Evolutionary conservation across 2,329 filamentous ascomycete genomes (phyloP).

Genomic region (Cadophora luteo-olivacea): DNA sequence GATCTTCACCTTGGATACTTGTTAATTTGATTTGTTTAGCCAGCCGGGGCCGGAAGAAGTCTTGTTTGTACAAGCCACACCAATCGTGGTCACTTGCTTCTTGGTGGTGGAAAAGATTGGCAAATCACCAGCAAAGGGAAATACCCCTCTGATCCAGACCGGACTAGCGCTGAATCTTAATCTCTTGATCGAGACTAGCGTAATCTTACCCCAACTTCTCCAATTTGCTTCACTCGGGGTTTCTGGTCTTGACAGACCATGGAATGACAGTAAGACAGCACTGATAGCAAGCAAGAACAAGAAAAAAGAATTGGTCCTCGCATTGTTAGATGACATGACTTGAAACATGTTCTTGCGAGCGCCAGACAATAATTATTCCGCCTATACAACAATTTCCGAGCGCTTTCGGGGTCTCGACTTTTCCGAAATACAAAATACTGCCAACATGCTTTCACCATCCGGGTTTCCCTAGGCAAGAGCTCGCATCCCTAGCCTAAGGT

Average conservation of each 20-base stretch:
- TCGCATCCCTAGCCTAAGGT: not conserved
- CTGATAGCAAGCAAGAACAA: not conserved
- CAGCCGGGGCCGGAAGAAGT: not conserved
- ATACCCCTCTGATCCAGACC: not conserved
- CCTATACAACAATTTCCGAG: not conserved
- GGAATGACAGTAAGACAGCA: too few relatives aligned
- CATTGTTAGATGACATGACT: not conserved
- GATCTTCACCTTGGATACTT: slow-evolving; percentile 8
- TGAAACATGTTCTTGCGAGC: not conserved
- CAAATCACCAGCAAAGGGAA: not conserved
- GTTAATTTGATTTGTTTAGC: slow-evolving; percentile 2
- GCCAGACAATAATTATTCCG: not conserved
- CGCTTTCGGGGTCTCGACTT: not conserved
- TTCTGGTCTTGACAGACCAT: not conserved
- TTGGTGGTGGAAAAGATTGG: not conserved
- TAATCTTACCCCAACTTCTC: not conserved
- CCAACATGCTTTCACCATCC: not conserved
- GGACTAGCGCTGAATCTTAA: not conserved
- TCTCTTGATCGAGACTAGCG: not conserved
- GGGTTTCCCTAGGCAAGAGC: not conserved
- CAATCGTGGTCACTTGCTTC: not conserved
- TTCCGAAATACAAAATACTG: not conserved
- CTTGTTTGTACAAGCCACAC: not conserved
- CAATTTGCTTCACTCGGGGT: not conserved
- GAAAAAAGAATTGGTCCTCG: not conserved